Percentiles rank a stretch among this genome's conserved stretches.
Evolutionary conservation across 495 filamentous ascomycete species (phyloP).

Genomic region (Daldinia decipiens): DNA sequence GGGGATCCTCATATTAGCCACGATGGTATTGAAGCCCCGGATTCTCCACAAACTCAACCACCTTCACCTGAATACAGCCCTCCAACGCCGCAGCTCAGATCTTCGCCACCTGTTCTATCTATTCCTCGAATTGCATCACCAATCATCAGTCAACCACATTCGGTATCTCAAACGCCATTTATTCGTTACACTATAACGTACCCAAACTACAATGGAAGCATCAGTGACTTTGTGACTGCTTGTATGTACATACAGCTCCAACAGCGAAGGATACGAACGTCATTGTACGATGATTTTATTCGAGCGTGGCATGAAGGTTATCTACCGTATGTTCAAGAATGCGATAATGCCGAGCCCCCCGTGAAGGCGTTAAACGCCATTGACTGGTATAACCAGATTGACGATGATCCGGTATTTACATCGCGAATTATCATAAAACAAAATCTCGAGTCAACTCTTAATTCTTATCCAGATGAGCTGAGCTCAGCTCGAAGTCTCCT

Average conservation of each 20-base stretch:
- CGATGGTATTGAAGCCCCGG: neutral
- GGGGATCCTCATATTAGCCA: neutral
- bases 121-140: slow-evolving; percentile 11
- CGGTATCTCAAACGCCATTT: slow-evolving; percentile 40
- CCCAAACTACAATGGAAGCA: slow-evolving; percentile 63
- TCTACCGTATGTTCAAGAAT: slow-evolving; percentile 50
- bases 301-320: slow-evolving; percentile 58
- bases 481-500: slow-evolving; percentile 13
- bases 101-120: slow-evolving; percentile 48
- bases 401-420: slow-evolving; percentile 51
- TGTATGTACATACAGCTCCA: slow-evolving; percentile 63
- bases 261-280: slow-evolving; percentile 41
- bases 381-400: slow-evolving; percentile 58
- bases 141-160: neutral
- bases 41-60: slow-evolving; percentile 12
- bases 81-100: slow-evolving; percentile 31
- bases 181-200: slow-evolving; percentile 65
- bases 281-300: slow-evolving; percentile 76
- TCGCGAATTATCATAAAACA: slow-evolving; percentile 50
- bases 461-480: slow-evolving; percentile 41
- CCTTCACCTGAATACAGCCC: slow-evolving; percentile 27
- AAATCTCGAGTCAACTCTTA: slow-evolving; percentile 49
- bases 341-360: slow-evolving; percentile 28
- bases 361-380: slow-evolving; percentile 47
- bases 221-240: slow-evolving; percentile 63